phyloP scores from a whole-genome alignment of 352 stramenopile genomes.

The Hyaloperonospora arabidopsidis region DNA sequence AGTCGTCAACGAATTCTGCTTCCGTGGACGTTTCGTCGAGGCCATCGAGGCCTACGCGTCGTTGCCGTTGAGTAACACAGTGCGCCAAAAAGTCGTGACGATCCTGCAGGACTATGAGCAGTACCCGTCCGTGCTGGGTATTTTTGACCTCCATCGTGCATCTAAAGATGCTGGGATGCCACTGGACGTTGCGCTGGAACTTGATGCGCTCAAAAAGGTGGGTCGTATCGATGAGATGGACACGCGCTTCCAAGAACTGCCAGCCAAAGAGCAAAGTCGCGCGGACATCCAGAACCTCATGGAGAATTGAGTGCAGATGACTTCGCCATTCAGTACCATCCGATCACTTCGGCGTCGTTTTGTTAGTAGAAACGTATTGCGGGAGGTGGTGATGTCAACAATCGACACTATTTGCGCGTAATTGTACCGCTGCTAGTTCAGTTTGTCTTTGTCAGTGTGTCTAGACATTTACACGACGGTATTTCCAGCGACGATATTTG shows the following conservation, averaged over 20 bases:
- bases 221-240: conserved; percentile 41
- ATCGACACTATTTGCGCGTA: too few species aligned
- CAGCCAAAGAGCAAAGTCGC: conserved; percentile 36
- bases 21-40: conserved; percentile 47
- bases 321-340: too few species aligned
- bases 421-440: too few species aligned
- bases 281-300: conserved; percentile 49
- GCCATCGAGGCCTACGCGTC: conserved; percentile 41
- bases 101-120: conserved; percentile 51
- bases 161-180: conserved; percentile 15
- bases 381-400: too few species aligned
- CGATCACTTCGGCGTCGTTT: too few species aligned
- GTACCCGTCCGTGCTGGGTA: conserved; percentile 34
- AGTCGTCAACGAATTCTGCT: conserved; percentile 44
- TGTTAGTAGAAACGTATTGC: too few species aligned
- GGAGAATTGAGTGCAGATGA: background rate
- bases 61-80: conserved; percentile 28
- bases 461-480: too few species aligned
- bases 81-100: conserved; percentile 26
- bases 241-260: conserved; percentile 37
- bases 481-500: too few species aligned
- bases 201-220: conserved; percentile 41
- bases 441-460: too few species aligned
- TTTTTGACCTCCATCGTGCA: conserved; percentile 42
- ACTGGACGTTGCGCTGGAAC: conserved; percentile 41